Base-by-base conservation (phyloP, 768 basidiomycete genomes). In the Amanita jacksonii region DNA sequence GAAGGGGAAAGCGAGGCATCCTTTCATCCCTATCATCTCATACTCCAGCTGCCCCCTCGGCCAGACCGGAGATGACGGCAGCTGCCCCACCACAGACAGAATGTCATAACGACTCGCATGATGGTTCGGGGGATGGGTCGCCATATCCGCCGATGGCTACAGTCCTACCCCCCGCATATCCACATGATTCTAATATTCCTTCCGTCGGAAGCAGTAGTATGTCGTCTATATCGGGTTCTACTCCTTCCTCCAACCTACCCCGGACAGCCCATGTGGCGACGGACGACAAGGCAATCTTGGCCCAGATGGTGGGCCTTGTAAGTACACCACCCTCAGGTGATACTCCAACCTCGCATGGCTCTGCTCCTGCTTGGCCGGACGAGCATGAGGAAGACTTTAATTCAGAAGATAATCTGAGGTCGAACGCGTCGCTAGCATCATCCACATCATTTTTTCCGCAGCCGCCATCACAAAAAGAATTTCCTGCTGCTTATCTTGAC, bases 241-340 rank as follows among this genome's bases (percentile, higher is more conserved):
- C n/a, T n/a, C 23, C 36, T 8, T 28, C 35, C 38, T 23, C 18
- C 28, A 24, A 28, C 18, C 28, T 41, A 16, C 34, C 36, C 19
- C 61, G 61, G 38, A 61, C 61, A 13, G 79, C 74, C n/a, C 79
- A 82, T 54, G 63, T 82, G 37, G 79, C 80, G 13, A 79, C 70
- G 1, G 80, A 82, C 54, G 80, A 82, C 57, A 82, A 82, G 54
- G 54, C 62, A 0, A 49, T 72, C n/a, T 66, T 82, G 32, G 76
- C 74, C 19, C 69, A 67, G 25, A 63, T 81, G 32, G 70, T 65
- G 1, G 65, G 65, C 27, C 49, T 75, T 23, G 76, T 73, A 27
- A 79, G 76, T 48, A 68, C 68, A 15, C 79, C 79, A n/a, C 71
- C 72, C 18, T 45, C 50, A 37, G 28, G 33, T 20, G 44, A 52